Evolutionary conservation across 2,329 filamentous ascomycete species (phyloP).

Genomic region (Phialemoniopsis sp.): DNA sequence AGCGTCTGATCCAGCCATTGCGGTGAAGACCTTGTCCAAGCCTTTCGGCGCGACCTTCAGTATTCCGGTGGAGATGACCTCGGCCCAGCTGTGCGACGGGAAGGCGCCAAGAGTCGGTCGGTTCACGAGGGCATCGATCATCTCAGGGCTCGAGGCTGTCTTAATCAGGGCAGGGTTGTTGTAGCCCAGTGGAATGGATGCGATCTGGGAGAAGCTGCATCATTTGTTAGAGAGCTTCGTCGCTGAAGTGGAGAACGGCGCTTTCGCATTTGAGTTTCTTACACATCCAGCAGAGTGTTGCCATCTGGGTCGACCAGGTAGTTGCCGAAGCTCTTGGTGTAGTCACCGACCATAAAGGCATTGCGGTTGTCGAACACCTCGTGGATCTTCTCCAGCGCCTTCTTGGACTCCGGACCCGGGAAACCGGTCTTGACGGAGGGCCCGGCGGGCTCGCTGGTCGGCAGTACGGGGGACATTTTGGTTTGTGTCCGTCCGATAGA

Average conservation of each 20-base stretch:
- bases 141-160: conserved; percentile 70
- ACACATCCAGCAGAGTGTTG: conserved; percentile 70
- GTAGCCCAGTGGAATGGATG: conserved; percentile 88
- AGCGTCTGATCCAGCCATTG: conserved; percentile 83
- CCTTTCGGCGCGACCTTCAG: conserved; percentile 81
- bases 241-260: too few species aligned
- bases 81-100: conserved; percentile 78
- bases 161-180: conserved; percentile 76
- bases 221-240: too few species aligned
- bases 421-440: conserved; percentile 57
- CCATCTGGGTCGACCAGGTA: conserved; percentile 73
- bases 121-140: conserved; percentile 80
- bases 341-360: conserved; percentile 79
- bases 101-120: conserved; percentile 89
- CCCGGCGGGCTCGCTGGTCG: conserved; percentile 39
- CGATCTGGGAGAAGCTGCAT: conserved; percentile 89
- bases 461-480: neutral
- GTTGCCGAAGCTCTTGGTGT: conserved; percentile 72
- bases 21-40: conserved; percentile 85
- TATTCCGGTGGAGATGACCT: conserved; percentile 74
- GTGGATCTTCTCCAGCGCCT: conserved; percentile 65
- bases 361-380: conserved; percentile 82
- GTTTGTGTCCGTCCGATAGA: too few species aligned
- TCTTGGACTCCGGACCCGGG: conserved; percentile 71
- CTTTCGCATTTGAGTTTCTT: too few species aligned